Base-by-base conservation (phyloP, 2,329 filamentous ascomycete genomes). In the Penicillium sclerotigenum region DNA sequence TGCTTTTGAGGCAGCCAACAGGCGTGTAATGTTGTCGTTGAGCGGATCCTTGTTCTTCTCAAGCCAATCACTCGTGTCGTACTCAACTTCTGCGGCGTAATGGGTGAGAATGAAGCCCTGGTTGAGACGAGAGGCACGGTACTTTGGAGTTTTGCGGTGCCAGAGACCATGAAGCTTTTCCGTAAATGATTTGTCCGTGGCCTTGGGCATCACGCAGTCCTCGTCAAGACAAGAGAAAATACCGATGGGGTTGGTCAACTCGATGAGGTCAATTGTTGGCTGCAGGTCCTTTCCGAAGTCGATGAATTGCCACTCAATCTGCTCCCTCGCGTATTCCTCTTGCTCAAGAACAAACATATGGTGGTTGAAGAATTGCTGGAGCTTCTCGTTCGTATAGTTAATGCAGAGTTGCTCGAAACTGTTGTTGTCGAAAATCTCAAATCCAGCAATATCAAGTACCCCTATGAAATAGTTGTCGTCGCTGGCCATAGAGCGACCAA, bases 291-390 rank as follows among this genome's bases (percentile, higher is more conserved):
- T 91, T 18, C 94, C 94, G 71, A 99, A 99, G 74, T 99, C 94
- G 70, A 99, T 99, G 72, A 99, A 99, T 70, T 97, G 91, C 94
- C 94, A 99, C 75, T 99, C 94, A 65, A 99, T 99, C 73, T 97
- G 90, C 71, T 99, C 94, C 46, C 93, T 82, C 9, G 94, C 92
- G 73, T 99, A 99, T 73, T 99, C 94, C 73, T 99, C 94, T 69
- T 99, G 94, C 72, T 99, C 94, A 8, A 99, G 81, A 10, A 99
- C 94, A 70, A 99, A 99, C 94, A 99, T 99, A 79, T 99, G 95
- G 71, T 99, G 94, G 68, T 99, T 99, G 83, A 99, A 99, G 74
- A 99, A 99, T 65, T 99, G 94, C 70, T 99, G 94, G 7, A 99
- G 84, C 74, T 97, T 99, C 74, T 99, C 94, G 75, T 99, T 99